phyloP scores from a whole-genome alignment of 2,329 filamentous ascomycete species.

The Microcyclosporella mali region DNA sequence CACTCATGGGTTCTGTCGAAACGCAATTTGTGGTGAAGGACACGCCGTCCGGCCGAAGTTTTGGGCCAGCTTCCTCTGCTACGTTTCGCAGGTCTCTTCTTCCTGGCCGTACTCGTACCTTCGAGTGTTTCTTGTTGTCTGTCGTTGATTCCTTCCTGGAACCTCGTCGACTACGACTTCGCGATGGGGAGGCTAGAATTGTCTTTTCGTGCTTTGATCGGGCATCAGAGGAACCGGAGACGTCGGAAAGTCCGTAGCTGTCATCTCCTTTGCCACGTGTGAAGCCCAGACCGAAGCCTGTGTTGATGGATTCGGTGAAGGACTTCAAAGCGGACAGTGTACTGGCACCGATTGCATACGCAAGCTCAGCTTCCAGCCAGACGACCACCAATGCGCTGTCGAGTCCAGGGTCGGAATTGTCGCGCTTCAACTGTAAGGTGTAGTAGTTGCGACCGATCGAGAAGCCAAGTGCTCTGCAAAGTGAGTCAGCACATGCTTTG shows the following conservation, averaged over 20 bases:
- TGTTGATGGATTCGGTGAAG: constrained; percentile 38
- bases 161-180: constrained; percentile 5
- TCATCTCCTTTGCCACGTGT: constrained; percentile 25
- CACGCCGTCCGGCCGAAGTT: constrained; percentile 17
- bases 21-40: constrained; percentile 10
- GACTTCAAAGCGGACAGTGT: constrained; percentile 39
- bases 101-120: constrained; percentile 2
- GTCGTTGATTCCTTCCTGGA: background rate
- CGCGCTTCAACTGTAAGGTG: constrained; percentile 23
- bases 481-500: constrained; percentile 1
- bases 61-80: constrained; percentile 7
- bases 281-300: constrained; percentile 33
- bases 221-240: constrained; percentile 15
- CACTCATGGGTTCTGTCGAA: constrained; percentile 12
- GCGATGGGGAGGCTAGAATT: constrained; percentile 1
- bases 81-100: background rate
- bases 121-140: constrained; percentile 1
- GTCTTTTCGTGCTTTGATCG: constrained; percentile 16
- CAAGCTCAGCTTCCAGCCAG: constrained; percentile 35
- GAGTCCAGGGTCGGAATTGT: constrained; percentile 28
- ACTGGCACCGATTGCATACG: constrained; percentile 37
- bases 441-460: constrained; percentile 33
- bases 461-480: constrained; percentile 28
- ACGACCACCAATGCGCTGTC: constrained; percentile 31
- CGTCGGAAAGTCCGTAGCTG: constrained; percentile 25